Percentiles rank a stretch among this genome's conserved stretches.
These are phyloP conservation scores for Boletus rex-veris DNA, from an alignment of 768 basidiomycete species.

Conservation along the genomic window DNA sequence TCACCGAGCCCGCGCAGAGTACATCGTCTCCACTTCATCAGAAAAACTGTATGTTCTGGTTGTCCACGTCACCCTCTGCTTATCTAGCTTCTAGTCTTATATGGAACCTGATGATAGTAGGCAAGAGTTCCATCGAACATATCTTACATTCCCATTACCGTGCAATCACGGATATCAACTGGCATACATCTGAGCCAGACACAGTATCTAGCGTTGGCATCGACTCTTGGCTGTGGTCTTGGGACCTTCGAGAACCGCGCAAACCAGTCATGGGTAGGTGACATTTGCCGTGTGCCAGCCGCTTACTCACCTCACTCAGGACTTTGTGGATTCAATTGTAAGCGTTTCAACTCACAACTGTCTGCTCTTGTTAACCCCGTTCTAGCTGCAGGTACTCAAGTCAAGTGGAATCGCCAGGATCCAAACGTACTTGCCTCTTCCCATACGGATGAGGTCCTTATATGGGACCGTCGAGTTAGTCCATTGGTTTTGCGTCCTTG, in stretches of 20 bases:
- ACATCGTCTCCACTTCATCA: slow-evolving; percentile 84
- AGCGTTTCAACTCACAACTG: slow-evolving; percentile 7
- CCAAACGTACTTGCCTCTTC: slow-evolving; percentile 85
- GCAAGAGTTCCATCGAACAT: slow-evolving; percentile 78
- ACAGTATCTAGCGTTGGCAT: slow-evolving; percentile 87
- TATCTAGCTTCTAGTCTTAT: slow-evolving; percentile 54
- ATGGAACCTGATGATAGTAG: slow-evolving; percentile 82
- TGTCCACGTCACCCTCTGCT: background rate
- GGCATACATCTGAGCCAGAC: slow-evolving; percentile 85
- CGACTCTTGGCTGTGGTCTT: slow-evolving; percentile 92
- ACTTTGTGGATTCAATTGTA: slow-evolving; percentile 56
- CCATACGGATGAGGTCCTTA: slow-evolving; percentile 79
- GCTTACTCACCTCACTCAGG: slow-evolving; percentile 32
- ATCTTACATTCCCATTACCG: slow-evolving; percentile 88
- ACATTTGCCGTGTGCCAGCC: background rate
- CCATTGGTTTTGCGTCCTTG: background rate
- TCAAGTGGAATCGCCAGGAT: slow-evolving; percentile 94
- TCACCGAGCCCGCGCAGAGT: slow-evolving; percentile 68
- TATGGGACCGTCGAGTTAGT: slow-evolving; percentile 92
- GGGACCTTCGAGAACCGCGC: slow-evolving; percentile 76
- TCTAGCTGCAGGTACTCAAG: slow-evolving; percentile 84
- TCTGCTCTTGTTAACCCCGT: background rate
- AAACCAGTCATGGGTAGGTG: slow-evolving; percentile 65
- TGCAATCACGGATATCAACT: slow-evolving; percentile 97
- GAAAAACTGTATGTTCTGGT: slow-evolving; percentile 70